Conservation (phyloP, 345 rosid genomes). For the Alliaria petiolata region DNA sequence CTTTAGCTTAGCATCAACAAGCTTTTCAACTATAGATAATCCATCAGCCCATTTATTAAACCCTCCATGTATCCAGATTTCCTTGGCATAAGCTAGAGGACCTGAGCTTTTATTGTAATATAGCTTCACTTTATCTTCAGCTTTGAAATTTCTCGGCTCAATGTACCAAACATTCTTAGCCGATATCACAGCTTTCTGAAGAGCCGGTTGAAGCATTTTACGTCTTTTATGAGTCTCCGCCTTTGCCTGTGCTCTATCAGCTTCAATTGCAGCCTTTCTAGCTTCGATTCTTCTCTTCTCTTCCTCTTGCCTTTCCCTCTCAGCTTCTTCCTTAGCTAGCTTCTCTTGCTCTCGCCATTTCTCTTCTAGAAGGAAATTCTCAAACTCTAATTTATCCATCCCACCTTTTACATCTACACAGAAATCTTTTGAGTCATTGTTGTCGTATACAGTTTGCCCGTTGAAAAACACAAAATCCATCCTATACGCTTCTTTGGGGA, state of each 20-base stretch:
- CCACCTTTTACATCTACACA: constrained; percentile 65
- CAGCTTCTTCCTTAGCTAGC: constrained; percentile 76
- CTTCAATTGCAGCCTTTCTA: constrained; percentile 69
- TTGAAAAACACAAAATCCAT: constrained; percentile 89
- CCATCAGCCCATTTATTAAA: constrained; percentile 77
- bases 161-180: constrained; percentile 63
- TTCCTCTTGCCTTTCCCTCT: constrained; percentile 66
- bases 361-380: constrained; percentile 83
- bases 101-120: constrained; percentile 71
- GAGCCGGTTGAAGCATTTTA: constrained; percentile 38
- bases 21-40: constrained; percentile 55
- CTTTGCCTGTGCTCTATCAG: constrained; percentile 70
- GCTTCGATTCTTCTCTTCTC: constrained; percentile 72
- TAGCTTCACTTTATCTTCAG: constrained; percentile 50
- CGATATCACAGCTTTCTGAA: constrained; percentile 49
- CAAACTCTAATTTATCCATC: constrained; percentile 68
- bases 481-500: constrained; percentile 86
- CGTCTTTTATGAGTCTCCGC: constrained; percentile 52
- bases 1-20: constrained; percentile 44
- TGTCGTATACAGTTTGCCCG: constrained; percentile 70
- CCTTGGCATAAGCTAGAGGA: constrained; percentile 61
- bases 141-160: constrained; percentile 61
- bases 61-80: constrained; percentile 94
- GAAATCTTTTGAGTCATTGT: constrained; percentile 69
- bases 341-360: constrained; percentile 69